phyloP scores from a whole-genome alignment of 306 rosid genomes.

The Trifolium fragiferum region DNA sequence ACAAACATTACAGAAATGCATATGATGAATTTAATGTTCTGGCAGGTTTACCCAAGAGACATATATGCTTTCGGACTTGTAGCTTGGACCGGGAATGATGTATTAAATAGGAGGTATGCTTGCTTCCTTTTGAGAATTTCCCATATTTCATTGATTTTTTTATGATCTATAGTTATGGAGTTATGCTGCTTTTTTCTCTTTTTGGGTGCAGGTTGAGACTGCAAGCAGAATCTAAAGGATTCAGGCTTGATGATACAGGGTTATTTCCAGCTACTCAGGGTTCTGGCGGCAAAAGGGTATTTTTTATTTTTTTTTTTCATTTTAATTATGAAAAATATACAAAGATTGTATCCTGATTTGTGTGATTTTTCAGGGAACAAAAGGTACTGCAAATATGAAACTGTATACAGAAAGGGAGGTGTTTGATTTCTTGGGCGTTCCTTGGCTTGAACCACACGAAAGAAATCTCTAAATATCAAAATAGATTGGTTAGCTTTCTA shows the following conservation, averaged over 20 bases:
- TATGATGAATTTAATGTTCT: constrained; percentile 27
- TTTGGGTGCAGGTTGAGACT: constrained; percentile 73
- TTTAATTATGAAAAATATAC: neutral
- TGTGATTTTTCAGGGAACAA: constrained; percentile 67
- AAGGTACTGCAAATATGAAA: constrained; percentile 75
- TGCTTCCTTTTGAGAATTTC: constrained; percentile 11
- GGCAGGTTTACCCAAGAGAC: constrained; percentile 83
- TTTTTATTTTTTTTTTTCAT: neutral
- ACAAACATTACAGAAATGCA: neutral
- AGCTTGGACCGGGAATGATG: constrained; percentile 97
- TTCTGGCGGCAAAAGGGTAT: constrained; percentile 74
- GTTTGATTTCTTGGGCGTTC: constrained; percentile 82
- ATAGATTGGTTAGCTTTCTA: constrained; percentile 17
- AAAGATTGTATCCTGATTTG: neutral
- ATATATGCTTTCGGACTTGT: constrained; percentile 85
- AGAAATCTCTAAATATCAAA: constrained; percentile 67
- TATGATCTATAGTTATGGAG: neutral
- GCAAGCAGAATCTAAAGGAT: constrained; percentile 89
- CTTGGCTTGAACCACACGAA: constrained; percentile 87
- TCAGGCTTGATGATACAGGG: constrained; percentile 89
- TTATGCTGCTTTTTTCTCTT: neutral
- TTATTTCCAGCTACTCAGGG: constrained; percentile 75
- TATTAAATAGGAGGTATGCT: constrained; percentile 79
- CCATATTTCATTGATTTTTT: constrained; percentile 14
- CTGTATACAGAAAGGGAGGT: constrained; percentile 76